Percentiles rank a stretch among this genome's conserved stretches.
Evolutionary conservation across 1,139 yeast genomes (phyloP).

Genomic region (Hemisphaericaspora xylofermentans): DNA sequence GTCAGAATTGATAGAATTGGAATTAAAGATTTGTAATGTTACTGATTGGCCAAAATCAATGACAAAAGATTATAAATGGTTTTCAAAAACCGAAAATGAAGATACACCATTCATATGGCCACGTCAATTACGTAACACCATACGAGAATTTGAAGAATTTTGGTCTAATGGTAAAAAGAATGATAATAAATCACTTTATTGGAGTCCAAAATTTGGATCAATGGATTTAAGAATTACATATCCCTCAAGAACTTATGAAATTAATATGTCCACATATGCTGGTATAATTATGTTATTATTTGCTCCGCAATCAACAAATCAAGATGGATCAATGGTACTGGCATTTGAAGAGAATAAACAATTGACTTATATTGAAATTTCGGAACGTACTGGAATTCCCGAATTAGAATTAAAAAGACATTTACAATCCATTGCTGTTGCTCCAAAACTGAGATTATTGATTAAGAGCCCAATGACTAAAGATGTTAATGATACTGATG

Average conservation of each 20-base stretch:
- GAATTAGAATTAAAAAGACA: constrained; percentile 71
- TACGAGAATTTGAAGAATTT: constrained; percentile 42
- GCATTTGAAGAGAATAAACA: constrained; percentile 43
- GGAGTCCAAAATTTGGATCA: constrained; percentile 86
- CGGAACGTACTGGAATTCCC: constrained; percentile 69
- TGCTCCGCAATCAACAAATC: constrained; percentile 52
- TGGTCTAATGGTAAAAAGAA: constrained; percentile 57
- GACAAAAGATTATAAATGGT: constrained; percentile 58
- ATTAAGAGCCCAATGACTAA: constrained; percentile 73
- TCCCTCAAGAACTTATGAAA: constrained; percentile 69
- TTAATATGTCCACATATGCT: constrained; percentile 79
- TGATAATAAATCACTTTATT: constrained; percentile 69
- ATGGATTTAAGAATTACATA: constrained; percentile 72
- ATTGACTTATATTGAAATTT: constrained; percentile 58
- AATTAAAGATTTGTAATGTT: constrained; percentile 54
- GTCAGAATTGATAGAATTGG: constrained; percentile 35
- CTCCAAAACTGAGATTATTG: constrained; percentile 75
- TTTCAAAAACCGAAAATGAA: constrained; percentile 37
- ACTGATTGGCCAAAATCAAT: constrained; percentile 51
- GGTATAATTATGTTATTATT: constrained; percentile 76
- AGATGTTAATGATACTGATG: constrained; percentile 63
- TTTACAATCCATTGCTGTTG: constrained; percentile 80
- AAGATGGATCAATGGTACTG: constrained; percentile 35
- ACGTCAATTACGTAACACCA: constrained; percentile 35
- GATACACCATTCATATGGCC: constrained; percentile 50